These are phyloP conservation scores for Penicillium roqueforti DNA, from an alignment of 495 filamentous ascomycete species.

Conservation along the genomic window DNA sequence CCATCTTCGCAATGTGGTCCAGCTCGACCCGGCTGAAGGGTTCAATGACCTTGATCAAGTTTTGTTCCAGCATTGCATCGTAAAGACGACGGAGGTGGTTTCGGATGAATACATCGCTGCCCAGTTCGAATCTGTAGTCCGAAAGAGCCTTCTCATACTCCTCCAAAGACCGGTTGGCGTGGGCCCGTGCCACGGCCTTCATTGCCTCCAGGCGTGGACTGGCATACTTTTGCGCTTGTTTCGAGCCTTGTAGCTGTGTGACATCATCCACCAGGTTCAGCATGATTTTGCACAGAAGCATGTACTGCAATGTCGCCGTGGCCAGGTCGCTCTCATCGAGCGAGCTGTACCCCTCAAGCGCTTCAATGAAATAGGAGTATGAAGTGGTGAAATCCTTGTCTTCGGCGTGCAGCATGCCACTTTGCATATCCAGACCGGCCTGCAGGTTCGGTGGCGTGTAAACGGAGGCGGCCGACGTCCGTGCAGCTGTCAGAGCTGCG, in stretches of 20 bases:
- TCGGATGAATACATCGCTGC: conserved; percentile 88
- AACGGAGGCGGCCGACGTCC: conserved; percentile 91
- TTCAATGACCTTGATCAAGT: conserved; percentile 98
- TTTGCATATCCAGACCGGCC: conserved; percentile 97
- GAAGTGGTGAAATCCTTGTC: conserved; percentile 98
- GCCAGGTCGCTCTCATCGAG: conserved; percentile 84
- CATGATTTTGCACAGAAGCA: conserved; percentile 99
- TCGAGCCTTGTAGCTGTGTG: conserved; percentile 82
- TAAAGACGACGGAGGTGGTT: conserved; percentile 92
- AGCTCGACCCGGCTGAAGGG: conserved; percentile 96
- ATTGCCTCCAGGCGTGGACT: conserved; percentile 93
- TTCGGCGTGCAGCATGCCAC: conserved; percentile 95
- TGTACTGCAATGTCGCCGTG: conserved; percentile 93
- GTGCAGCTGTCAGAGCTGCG: conserved; percentile 87
- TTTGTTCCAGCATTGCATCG: conserved; percentile 98
- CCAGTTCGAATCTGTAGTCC: conserved; percentile 84
- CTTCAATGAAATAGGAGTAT: conserved; percentile 98
- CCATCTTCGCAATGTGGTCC: conserved; percentile 93
- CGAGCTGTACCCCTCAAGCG: conserved; percentile 90
- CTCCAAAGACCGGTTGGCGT: conserved; percentile 88
- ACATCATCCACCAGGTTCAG: conserved; percentile 95
- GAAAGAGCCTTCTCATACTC: conserved; percentile 92
- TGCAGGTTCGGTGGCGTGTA: conserved; percentile 95
- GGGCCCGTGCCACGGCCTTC: conserved; percentile 95
- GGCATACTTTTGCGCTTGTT: conserved; percentile 94